Evolutionary conservation across 2,329 filamentous ascomycete species (phyloP).

Genomic region (Trichothecium sympodiale): DNA sequence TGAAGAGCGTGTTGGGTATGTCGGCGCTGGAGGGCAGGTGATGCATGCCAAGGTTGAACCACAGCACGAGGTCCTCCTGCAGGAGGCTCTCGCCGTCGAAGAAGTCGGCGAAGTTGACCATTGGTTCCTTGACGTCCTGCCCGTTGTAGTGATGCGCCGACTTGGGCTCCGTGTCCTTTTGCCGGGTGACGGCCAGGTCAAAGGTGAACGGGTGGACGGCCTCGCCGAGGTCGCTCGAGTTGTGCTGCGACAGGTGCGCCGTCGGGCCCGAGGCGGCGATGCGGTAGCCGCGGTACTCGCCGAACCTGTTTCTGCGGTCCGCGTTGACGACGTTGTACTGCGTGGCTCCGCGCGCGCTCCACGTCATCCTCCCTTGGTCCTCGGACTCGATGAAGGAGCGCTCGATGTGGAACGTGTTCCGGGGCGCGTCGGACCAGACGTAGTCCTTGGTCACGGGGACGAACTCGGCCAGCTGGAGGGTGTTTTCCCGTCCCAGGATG

Average conservation of each 20-base stretch:
- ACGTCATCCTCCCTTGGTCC: constrained; percentile 32
- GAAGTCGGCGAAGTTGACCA: constrained; percentile 38
- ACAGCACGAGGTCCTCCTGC: constrained; percentile 33
- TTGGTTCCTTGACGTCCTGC: constrained; percentile 31
- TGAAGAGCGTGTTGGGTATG: constrained; percentile 33
- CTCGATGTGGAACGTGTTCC: constrained; percentile 41
- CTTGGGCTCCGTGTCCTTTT: constrained; percentile 40
- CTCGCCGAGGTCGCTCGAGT: constrained; percentile 38
- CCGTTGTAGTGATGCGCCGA: constrained; percentile 33
- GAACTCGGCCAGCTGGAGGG: constrained; percentile 23
- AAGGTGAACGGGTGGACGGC: constrained; percentile 40
- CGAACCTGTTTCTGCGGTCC: constrained; percentile 34
- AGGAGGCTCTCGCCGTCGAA: constrained; percentile 25
- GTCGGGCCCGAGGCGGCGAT: constrained; percentile 13
- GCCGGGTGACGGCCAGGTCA: too few relatives aligned
- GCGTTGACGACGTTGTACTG: constrained; percentile 41
- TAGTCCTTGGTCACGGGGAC: constrained; percentile 23
- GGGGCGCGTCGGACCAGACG: constrained; percentile 33
- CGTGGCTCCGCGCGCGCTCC: constrained; percentile 32
- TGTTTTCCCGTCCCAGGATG: constrained; percentile 35
- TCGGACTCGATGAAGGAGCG: constrained; percentile 30
- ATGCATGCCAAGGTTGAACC: constrained; percentile 44
- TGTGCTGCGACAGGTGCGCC: constrained; percentile 32
- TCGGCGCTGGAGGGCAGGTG: constrained; percentile 41
- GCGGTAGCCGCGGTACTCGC: constrained; percentile 40